Conservation (phyloP, 768 basidiomycete genomes). For the Rhodotorula kratochvilovae region DNA sequence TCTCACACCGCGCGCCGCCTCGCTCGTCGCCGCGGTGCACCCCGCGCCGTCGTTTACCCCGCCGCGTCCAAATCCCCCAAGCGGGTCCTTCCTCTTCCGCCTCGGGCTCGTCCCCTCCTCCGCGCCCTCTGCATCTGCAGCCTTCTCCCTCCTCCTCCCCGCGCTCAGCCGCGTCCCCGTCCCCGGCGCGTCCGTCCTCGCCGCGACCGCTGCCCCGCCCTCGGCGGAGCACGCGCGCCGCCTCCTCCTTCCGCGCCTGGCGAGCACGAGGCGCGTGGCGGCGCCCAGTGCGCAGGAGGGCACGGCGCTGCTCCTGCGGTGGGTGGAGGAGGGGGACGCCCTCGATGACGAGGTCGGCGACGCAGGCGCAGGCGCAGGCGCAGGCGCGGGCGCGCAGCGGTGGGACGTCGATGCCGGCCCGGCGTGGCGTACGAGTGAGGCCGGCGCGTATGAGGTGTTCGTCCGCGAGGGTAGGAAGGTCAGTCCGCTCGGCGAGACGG, state of each 20-base stretch:
- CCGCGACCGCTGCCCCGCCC: conserved; percentile 1
- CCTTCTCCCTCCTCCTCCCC: neutral
- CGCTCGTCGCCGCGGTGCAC: neutral
- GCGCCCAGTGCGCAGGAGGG: neutral
- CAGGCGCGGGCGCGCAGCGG: neutral
- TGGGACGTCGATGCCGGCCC: conserved; percentile 36
- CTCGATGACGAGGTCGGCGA: conserved; percentile 9
- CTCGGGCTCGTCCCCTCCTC: conserved; percentile 6
- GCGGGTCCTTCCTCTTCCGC: conserved; percentile 17
- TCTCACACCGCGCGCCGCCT: neutral
- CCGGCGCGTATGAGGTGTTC: conserved; percentile 60
- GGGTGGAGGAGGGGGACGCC: conserved; percentile 35
- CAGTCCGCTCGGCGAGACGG: conserved; percentile 58
- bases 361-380: neutral
- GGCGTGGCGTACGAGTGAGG: neutral
- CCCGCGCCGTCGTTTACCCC: neutral
- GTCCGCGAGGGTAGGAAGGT: conserved; percentile 79
- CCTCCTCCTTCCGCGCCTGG: neutral
- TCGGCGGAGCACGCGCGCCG: neutral
- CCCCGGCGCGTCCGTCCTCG: conserved; percentile 24
- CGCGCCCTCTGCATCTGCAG: neutral
- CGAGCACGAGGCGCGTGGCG: neutral
- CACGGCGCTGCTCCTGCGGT: conserved; percentile 6
- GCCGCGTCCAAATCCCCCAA: neutral
- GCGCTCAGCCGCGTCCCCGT: neutral